Base-by-base conservation (phyloP, 495 filamentous ascomycete species). In the Penicillium desertorum region DNA sequence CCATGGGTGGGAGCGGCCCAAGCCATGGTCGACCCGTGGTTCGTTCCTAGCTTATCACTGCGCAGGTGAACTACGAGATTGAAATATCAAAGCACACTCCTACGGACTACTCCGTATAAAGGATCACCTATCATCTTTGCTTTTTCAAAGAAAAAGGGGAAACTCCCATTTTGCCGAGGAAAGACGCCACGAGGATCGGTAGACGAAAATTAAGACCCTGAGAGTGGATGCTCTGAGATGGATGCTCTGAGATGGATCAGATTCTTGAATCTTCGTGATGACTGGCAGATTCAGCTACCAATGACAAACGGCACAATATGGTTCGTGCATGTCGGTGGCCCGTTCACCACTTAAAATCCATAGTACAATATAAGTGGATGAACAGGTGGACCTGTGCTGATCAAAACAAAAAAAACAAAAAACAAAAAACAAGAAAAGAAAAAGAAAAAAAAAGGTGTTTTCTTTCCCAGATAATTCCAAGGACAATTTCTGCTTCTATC, bases 361-460 rank as follows among this genome's bases (percentile, higher is more conserved):
- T 66, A 59, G 63, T 51, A n/a, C n/a, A n/a, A n/a, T n/a, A n/a
- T n/a, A 12, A 48, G 62, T 66, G 63, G 66, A 54, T 54, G 62
- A 69, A 69, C 62, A 17, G 59, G 66, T 69, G 66, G 66, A 62
- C 57, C 59, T 32, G 14, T 52, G 66, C 42, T 51, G 64, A 67
- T 65, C 66, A 44, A n/a, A 44, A 53, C 12, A 46, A 16, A 16
- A 20, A 22, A 30, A 30, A 29, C n/a, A n/a, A n/a, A n/a, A n/a
- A n/a, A n/a, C n/a, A n/a, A n/a, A n/a, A n/a, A n/a, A n/a, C n/a
- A n/a, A 0, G 29, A 14, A 23, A 25, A 6, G 5, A 25, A 25
- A 22, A 45, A 45, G 9, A 0, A 43, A 43, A 43, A 44, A 23
- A 6, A 5, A 43, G 10, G 10, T 0, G 14, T 22, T 23, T 23